Base-by-base conservation (phyloP, 306 rosid genomes). In the Ormosia semicastrata region DNA sequence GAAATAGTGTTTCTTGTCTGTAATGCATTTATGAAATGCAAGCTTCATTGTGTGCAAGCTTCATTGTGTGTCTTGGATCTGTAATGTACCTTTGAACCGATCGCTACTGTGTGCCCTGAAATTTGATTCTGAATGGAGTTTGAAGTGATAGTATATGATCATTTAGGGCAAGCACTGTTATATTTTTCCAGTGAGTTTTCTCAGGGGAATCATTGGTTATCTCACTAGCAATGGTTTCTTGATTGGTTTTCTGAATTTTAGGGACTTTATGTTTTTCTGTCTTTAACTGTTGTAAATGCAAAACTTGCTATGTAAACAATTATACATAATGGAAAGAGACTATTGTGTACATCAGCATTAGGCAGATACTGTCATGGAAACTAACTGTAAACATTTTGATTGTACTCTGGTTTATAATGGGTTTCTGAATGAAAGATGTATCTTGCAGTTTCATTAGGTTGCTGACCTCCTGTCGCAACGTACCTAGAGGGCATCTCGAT, bases 1-100 rank as follows among this genome's bases (percentile, higher is more conserved):
- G 49, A 39, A 34, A 37, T 73, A 34, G 36, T 13, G 52, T 76
- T 65, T 54, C 29, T 39, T 60, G 34, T 50, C 2, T 66, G 44
- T 47, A 58, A 34, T 58, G 43, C 34, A 46, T 66, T 69, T 50
- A 17, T 29, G 18, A 11, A 76, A 60, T 33, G 47, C 49, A 54
- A 63, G 17, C 17, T 78, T 64, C 58, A 24, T 64, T 52, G 56
- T 56, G 56, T 37, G 18, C 49, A 54, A 63, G 17, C 17, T 78
- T 64, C 58, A 24, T 64, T 52, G 56, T 56, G 56, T 37, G 18
- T 65, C 46, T 73, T 78, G 77, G 77, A 65, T 78, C 29, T 72
- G 81, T 40, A 37, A n/a, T 73, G 69, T 68, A 36, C 49, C 18
- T 56, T 54, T 54, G 58, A 71, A 44, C 32, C 7, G 18, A 66